Percentiles rank a stretch among this genome's conserved stretches.
phyloP scores from a whole-genome alignment of 306 rosid species.

The Datisca glomerata region DNA sequence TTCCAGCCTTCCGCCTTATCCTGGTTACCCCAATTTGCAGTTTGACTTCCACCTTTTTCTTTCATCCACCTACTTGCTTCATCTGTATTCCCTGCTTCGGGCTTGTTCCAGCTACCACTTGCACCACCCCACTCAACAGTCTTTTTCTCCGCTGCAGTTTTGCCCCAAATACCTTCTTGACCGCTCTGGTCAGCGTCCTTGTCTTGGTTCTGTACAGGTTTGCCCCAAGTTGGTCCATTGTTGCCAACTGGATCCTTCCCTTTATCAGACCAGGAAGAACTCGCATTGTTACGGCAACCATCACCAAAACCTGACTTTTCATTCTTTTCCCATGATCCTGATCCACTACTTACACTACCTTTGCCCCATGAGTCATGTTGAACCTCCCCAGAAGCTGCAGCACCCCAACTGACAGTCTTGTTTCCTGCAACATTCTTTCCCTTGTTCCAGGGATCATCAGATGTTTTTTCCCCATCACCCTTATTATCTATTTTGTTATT shows the following conservation, averaged over 20 bases:
- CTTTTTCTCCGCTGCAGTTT: constrained; percentile 8
- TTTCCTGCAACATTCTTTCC: constrained; percentile 12
- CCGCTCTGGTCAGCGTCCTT: neutral
- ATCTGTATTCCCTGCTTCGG: constrained; percentile 6
- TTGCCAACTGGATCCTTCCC: constrained; percentile 1
- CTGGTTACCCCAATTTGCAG: constrained; percentile 3
- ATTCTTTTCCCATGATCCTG: constrained; percentile 19
- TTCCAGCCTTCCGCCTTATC: constrained; percentile 15
- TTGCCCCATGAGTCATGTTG: constrained; percentile 23
- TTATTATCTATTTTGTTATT: constrained; percentile 1
- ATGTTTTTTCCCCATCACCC: constrained; percentile 2
- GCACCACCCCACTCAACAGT: too few species aligned
- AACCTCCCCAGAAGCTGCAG: constrained; percentile 13
- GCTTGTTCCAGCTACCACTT: constrained; percentile 5
- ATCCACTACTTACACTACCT: constrained; percentile 17
- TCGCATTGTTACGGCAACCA: neutral
- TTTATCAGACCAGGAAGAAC: constrained; percentile 14
- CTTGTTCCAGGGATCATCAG: constrained; percentile 16
- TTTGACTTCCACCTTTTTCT: constrained; percentile 6
- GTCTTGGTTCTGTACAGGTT: constrained; percentile 2
- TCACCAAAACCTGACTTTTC: constrained; percentile 13
- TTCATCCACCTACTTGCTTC: constrained; percentile 9
- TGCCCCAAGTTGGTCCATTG: constrained; percentile 19
- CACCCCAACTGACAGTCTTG: constrained; percentile 15
- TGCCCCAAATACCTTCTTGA: constrained; percentile 7